Evolutionary conservation across 2,329 filamentous ascomycete species (phyloP).

Genomic region (Verticillium zaregamsianum): DNA sequence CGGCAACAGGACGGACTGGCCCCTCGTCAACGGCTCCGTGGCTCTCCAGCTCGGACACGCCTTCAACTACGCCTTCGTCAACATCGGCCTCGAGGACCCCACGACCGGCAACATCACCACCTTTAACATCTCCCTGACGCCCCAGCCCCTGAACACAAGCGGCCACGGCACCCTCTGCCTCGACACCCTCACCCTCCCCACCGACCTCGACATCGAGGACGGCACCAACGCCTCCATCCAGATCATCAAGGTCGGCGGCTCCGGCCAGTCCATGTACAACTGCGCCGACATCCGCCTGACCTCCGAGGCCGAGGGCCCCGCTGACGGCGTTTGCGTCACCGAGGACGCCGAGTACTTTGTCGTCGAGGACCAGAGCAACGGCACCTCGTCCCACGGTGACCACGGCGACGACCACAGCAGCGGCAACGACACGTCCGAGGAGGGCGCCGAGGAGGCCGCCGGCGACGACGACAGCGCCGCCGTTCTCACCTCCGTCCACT

Average conservation of each 20-base stretch:
- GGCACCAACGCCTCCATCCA: constrained; percentile 65
- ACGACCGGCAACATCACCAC: constrained; percentile 40
- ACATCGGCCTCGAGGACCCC: constrained; percentile 42
- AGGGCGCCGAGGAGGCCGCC: constrained; percentile 6
- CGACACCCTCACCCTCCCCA: constrained; percentile 51
- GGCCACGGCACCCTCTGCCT: constrained; percentile 64
- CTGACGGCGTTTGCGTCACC: constrained; percentile 51
- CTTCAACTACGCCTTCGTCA: constrained; percentile 50
- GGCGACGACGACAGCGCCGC: constrained; percentile 4
- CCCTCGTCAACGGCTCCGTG: constrained; percentile 43
- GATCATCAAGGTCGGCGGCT: constrained; percentile 59
- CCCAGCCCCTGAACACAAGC: constrained; percentile 52
- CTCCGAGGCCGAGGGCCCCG: constrained; percentile 39
- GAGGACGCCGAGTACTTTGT: constrained; percentile 42
- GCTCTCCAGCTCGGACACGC: constrained; percentile 45
- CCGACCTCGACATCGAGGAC: constrained; percentile 45
- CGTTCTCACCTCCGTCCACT: constrained; percentile 11
- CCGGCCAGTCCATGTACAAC: constrained; percentile 62
- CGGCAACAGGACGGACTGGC: constrained; percentile 49
- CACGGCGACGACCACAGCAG: constrained; percentile 5
- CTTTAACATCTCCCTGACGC: constrained; percentile 67
- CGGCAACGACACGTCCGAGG: constrained; percentile 8
- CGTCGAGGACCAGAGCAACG: constrained; percentile 24
- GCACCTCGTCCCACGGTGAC: constrained; percentile 29
- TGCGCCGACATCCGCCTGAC: constrained; percentile 72